Conservation (phyloP, 2,329 filamentous ascomycete species). For the Helicocarpus griseus region DNA sequence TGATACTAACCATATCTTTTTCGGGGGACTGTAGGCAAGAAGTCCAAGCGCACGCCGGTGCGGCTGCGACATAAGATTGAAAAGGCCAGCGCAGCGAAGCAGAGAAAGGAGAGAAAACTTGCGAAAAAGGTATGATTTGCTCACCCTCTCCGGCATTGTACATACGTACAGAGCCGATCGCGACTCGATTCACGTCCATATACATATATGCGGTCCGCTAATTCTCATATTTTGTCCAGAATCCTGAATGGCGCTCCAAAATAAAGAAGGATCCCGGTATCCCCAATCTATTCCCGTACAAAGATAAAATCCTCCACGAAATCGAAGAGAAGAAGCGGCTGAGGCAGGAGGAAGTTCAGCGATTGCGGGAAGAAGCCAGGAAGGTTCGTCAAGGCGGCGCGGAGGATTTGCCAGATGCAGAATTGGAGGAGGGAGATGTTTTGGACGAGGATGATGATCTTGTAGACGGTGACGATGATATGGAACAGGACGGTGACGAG, state of each 20-base stretch:
- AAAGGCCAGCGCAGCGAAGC: constrained; percentile 82
- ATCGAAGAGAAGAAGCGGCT: constrained; percentile 78
- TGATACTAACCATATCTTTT: background rate
- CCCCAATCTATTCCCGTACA: constrained; percentile 94
- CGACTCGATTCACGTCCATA: background rate
- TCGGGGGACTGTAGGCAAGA: constrained; percentile 65
- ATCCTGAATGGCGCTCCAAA: constrained; percentile 91
- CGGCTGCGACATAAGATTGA: constrained; percentile 92
- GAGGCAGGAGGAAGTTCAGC: constrained; percentile 70
- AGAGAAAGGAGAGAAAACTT: constrained; percentile 77
- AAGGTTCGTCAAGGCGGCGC: constrained; percentile 31
- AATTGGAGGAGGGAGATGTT: constrained; percentile 24
- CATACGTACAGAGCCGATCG: background rate
- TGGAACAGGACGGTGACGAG: constrained; percentile 55
- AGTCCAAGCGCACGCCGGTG: constrained; percentile 83
- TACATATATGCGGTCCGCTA: background rate
- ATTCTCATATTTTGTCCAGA: constrained; percentile 36
- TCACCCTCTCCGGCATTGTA: background rate
- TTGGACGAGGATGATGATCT: constrained; percentile 36
- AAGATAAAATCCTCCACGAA: constrained; percentile 87
- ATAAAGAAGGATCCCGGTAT: constrained; percentile 97
- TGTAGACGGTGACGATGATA: constrained; percentile 41
- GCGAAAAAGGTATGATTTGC: constrained; percentile 59
- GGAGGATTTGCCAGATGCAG: constrained; percentile 21
- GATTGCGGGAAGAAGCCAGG: constrained; percentile 57